Evolutionary conservation across 1,139 yeast species (phyloP).

Genomic region (Suhomyces atakaporum): DNA sequence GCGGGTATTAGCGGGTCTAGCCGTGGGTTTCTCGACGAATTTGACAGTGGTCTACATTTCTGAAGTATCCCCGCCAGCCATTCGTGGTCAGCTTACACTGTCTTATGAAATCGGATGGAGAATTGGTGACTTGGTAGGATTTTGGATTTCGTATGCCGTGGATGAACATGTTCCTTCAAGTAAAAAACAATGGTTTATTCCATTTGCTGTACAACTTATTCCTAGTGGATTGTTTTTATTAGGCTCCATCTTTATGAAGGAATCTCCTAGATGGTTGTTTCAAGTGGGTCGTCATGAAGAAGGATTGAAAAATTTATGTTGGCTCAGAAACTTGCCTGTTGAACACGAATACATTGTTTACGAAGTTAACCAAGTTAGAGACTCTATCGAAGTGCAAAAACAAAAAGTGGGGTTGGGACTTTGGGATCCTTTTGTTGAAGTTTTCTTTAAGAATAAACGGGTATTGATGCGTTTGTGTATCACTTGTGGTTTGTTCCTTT

Average conservation of each 20-base stretch:
- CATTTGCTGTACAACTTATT: constrained; percentile 45
- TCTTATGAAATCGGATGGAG: constrained; percentile 48
- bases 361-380: constrained; percentile 34
- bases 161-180: constrained; percentile 31
- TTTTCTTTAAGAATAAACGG: constrained; percentile 31
- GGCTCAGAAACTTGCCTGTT: constrained; percentile 42
- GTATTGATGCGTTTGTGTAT: constrained; percentile 33
- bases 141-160: constrained; percentile 47
- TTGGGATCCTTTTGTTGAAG: constrained; percentile 41
- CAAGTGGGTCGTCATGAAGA: constrained; percentile 36
- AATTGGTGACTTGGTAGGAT: constrained; percentile 45
- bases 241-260: constrained; percentile 39
- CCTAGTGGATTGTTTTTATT: constrained; percentile 43
- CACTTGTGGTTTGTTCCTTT: constrained; percentile 38
- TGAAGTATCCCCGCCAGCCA: constrained; percentile 44
- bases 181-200: constrained; percentile 44
- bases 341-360: constrained; percentile 40
- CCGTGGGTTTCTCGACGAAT: constrained; percentile 45
- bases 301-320: constrained; percentile 38
- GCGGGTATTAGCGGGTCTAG: constrained; percentile 42
- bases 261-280: constrained; percentile 45
- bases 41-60: constrained; percentile 45
- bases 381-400: constrained; percentile 28
- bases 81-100: constrained; percentile 41
- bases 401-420: constrained; percentile 38